Conservation (phyloP, 2,329 filamentous ascomycete species). For the Trichoderma afroharzianum region DNA sequence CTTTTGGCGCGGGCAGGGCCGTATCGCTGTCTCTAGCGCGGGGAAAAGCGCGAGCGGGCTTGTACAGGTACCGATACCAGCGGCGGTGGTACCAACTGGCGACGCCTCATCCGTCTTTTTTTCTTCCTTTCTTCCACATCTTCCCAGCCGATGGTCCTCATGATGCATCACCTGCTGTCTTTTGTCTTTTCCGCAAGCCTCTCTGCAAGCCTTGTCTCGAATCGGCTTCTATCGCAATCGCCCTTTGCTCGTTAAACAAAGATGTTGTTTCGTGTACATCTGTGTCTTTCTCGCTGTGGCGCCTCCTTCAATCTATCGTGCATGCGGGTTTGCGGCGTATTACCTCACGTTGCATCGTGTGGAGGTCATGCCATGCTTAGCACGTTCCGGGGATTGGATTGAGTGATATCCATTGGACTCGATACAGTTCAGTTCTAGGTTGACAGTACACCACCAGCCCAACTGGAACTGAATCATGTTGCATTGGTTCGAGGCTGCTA, state of each 20-base stretch:
- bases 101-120: not conserved
- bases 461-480: not conserved
- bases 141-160: not conserved
- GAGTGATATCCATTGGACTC: not conserved
- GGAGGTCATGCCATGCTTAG: not conserved
- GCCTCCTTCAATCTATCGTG: not conserved
- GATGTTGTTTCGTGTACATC: not conserved
- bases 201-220: not conserved
- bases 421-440: not conserved
- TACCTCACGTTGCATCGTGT: not conserved
- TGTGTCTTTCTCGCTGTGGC: not conserved
- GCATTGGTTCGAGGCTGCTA: not conserved
- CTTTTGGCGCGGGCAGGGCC: not conserved
- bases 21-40: not conserved
- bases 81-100: not conserved
- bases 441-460: not conserved
- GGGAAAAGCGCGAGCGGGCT: not conserved
- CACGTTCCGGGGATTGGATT: not conserved
- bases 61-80: not conserved
- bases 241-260: not conserved
- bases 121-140: not conserved
- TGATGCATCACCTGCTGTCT: not conserved
- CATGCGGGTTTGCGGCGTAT: not conserved
- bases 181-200: not conserved
- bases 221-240: not conserved